Evolutionary conservation across 2,329 filamentous ascomycete genomes (phyloP).

Genomic region (Xylaria sp.): DNA sequence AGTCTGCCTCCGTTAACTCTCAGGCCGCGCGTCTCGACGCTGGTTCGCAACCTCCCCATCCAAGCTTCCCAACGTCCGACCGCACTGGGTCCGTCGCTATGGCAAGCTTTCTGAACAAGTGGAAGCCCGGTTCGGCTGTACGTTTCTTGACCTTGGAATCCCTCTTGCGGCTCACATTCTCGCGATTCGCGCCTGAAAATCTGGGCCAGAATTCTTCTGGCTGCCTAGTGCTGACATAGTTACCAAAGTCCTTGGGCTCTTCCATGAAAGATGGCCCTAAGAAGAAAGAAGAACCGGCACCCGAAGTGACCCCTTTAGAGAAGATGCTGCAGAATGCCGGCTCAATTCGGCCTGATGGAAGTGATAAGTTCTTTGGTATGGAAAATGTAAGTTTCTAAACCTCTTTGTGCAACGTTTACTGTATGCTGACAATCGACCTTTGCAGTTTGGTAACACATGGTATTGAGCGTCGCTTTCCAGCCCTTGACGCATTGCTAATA

Average conservation of each 20-base stretch:
- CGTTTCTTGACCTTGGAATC: conserved; percentile 49
- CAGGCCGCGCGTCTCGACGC: conserved; percentile 45
- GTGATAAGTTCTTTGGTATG: conserved; percentile 97
- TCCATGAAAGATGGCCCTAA: conserved; percentile 59
- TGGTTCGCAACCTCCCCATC: conserved; percentile 36
- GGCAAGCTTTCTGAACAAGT: conserved; percentile 69
- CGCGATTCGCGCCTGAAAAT: background rate
- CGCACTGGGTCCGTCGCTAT: conserved; percentile 52
- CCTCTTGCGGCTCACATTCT: conserved; percentile 15
- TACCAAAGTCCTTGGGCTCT: conserved; percentile 57
- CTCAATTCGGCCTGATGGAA: conserved; percentile 84
- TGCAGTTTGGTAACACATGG: conserved; percentile 97
- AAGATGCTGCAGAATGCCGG: conserved; percentile 86
- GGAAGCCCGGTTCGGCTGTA: conserved; percentile 67
- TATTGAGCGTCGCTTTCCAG: conserved; percentile 57
- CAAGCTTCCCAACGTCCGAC: conserved; percentile 14
- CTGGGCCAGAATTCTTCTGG: background rate
- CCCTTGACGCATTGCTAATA: conserved; percentile 44
- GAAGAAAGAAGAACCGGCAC: conserved; percentile 68
- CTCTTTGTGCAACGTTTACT: conserved; percentile 26
- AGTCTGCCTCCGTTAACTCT: conserved; percentile 38
- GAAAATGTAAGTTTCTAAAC: conserved; percentile 78
- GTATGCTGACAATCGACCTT: conserved; percentile 51
- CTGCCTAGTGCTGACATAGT: conserved; percentile 44
- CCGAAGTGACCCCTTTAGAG: conserved; percentile 71